phyloP scores from a whole-genome alignment of 1,139 yeast genomes.

The Meyerozyma athensensis region DNA sequence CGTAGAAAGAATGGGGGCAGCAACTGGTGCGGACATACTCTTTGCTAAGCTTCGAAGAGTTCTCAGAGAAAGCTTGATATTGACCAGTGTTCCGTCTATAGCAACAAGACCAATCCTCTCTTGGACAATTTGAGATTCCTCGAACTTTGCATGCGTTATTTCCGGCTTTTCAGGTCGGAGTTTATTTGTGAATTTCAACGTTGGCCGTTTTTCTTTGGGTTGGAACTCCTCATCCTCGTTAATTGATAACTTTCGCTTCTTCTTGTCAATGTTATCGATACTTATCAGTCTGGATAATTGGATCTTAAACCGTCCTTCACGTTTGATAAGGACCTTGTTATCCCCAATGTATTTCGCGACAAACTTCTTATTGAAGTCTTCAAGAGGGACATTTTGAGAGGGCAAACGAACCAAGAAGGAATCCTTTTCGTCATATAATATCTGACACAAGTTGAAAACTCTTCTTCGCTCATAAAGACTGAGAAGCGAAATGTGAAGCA shows the following conservation, averaged over 20 bases:
- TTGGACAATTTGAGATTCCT: constrained; percentile 7
- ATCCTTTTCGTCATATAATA: constrained; percentile 63
- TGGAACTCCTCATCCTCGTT: neutral
- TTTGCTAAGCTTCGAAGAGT: constrained; percentile 8
- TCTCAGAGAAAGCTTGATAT: constrained; percentile 8
- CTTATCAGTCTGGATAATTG: constrained; percentile 28
- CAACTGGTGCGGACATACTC: constrained; percentile 5
- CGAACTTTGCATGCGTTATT: constrained; percentile 6
- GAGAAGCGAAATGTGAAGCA: constrained; percentile 57
- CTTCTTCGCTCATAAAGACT: constrained; percentile 58
- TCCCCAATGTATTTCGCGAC: constrained; percentile 50
- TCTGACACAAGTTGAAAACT: constrained; percentile 60
- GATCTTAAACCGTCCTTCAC: constrained; percentile 45
- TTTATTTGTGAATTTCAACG: constrained; percentile 2
- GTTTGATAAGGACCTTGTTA: constrained; percentile 39
- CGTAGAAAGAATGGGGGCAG: neutral
- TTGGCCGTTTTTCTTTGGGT: constrained; percentile 3
- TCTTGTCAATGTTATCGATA: constrained; percentile 4
- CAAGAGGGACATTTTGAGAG: constrained; percentile 51
- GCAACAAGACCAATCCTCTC: neutral
- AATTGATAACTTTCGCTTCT: constrained; percentile 2
- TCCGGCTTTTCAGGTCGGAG: constrained; percentile 4
- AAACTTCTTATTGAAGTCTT: constrained; percentile 54
- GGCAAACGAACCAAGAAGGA: constrained; percentile 56
- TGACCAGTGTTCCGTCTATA: constrained; percentile 9